phyloP scores from a whole-genome alignment of 495 filamentous ascomycete species.

The Aspergillus diversus region DNA sequence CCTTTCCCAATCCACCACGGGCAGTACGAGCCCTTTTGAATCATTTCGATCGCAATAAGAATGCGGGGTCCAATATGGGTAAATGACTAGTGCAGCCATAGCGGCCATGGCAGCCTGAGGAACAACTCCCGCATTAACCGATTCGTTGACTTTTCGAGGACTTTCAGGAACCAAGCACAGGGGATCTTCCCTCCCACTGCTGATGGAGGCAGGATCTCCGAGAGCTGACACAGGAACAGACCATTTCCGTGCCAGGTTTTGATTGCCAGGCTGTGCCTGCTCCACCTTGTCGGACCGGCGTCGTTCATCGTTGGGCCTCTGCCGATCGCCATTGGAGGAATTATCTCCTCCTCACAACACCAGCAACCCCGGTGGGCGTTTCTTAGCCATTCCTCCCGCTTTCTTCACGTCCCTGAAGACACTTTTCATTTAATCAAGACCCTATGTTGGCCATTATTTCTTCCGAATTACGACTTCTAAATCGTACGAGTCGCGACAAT shows the following conservation, averaged over 20 bases:
- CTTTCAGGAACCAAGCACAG: not conserved
- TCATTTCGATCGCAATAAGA: not conserved
- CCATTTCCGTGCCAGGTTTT: not conserved
- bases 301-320: not conserved
- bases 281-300: not conserved
- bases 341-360: not conserved
- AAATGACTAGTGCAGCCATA: not conserved
- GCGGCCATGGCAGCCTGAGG: not conserved
- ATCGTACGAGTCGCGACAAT: no score
- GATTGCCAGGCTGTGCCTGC: not conserved
- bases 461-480: no score
- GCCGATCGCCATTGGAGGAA: slow-evolving; percentile 4
- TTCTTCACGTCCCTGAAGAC: not conserved
- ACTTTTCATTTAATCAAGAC: not conserved
- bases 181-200: slow-evolving; percentile 1
- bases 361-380: not conserved
- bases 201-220: not conserved
- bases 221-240: not conserved
- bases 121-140: not conserved
- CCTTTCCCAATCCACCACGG: slow-evolving; percentile 21
- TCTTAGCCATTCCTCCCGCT: not conserved
- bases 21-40: not conserved
- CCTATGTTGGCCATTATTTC: no score
- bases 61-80: slow-evolving; percentile 6
- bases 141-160: not conserved